Conservation (phyloP, 2,329 filamentous ascomycete species). For the Grosmannia penicillata region DNA sequence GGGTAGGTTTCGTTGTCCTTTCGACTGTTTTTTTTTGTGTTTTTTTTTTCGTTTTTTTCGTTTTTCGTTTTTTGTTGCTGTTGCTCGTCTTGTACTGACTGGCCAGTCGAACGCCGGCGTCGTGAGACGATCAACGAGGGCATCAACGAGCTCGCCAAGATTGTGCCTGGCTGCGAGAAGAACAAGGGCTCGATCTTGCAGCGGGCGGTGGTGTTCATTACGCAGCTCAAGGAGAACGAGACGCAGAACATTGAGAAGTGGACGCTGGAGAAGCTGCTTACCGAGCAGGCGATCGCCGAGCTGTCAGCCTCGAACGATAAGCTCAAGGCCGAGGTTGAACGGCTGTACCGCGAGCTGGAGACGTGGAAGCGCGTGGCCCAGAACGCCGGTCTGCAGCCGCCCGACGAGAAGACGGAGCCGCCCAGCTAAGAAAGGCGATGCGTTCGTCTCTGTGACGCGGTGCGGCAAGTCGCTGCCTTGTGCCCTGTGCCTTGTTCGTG, state of each 20-base stretch:
- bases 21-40: background rate
- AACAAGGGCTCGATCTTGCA: conserved; percentile 96
- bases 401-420: conserved; percentile 21
- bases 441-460: no score
- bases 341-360: conserved; percentile 63
- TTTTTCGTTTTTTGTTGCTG: background rate
- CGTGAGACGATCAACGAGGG: conserved; percentile 98
- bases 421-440: conserved; percentile 5
- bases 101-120: conserved; percentile 77
- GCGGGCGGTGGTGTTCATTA: conserved; percentile 87
- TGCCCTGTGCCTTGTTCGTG: background rate
- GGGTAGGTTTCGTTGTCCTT: conserved; percentile 38
- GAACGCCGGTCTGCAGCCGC: conserved; percentile 38
- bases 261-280: conserved; percentile 80
- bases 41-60: background rate
- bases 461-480: background rate
- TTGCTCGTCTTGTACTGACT: conserved; percentile 6
- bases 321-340: conserved; percentile 65
- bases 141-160: conserved; percentile 94
- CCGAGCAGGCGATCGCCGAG: conserved; percentile 79
- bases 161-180: conserved; percentile 95
- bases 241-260: conserved; percentile 88
- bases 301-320: conserved; percentile 78
- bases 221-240: conserved; percentile 87
- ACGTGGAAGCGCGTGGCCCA: conserved; percentile 61